Evolutionary conservation across 495 filamentous ascomycete species (phyloP), one percentile per base, ranked within the genome.

Genomic region (Penicillium ucsense): DNA sequence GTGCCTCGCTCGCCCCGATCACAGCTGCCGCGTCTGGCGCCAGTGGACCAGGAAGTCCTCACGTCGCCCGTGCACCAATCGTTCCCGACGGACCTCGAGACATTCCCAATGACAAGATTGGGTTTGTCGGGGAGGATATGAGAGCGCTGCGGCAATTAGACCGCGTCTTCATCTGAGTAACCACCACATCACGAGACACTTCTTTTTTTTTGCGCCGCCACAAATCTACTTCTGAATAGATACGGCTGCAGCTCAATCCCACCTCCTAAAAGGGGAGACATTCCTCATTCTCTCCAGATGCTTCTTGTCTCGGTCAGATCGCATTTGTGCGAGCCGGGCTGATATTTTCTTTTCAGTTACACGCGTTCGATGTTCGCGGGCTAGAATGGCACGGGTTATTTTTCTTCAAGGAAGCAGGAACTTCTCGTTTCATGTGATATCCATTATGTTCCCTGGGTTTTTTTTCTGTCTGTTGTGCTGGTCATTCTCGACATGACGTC

Each of bases 91-190:
- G 74, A 7, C 78, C 76, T 0, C 70, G 76, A 35, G 80, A 83
- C 57, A 84, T 84, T 46, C 80, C 80, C 10, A 77, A 72, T 43
- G 78, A 82, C 48, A 84, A 83, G 57, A 66, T 83, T 31, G 73
- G 73, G 30, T 83, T 79, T 52, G 64, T 66, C 35, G 74, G 76
- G 6, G 83, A 88, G 56, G 84, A 88, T 50, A 75, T 75, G 54
- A 65, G 82, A 43, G 81, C 82, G 1, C 66, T 88, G 37, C 74
- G 78, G 46, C 78, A 83, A 43, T 65, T 89, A 41, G 80, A 89
- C 59, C 66, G 69, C 9, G 69, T 71, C 2, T 74, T 74, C 43
- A 70, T 58, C 8, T 61, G 60, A 29, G 67, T 8, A 10, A 5
- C n/a, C 32, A 28, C 11, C 27, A 31, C 12, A 45, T 12, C 10